Conservation (phyloP, 441 rosid species). For the Bocquillonia castaneifolia region DNA sequence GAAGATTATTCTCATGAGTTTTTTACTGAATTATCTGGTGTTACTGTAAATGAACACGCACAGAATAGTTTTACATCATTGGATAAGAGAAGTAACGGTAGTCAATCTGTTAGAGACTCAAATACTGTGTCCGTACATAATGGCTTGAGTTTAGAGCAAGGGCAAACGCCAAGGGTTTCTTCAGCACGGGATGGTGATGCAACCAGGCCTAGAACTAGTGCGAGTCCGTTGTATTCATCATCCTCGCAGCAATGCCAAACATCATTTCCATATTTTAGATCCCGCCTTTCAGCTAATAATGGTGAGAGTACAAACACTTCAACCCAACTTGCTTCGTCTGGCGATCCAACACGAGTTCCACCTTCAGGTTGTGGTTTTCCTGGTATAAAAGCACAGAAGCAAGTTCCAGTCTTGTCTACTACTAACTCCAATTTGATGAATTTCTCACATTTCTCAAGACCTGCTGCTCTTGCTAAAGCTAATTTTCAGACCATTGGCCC, state of each 20-base stretch:
- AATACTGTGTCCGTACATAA: slow-evolving; percentile 24
- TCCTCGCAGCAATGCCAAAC: slow-evolving; percentile 32
- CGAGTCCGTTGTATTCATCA: slow-evolving; percentile 29
- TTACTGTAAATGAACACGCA: slow-evolving; percentile 42
- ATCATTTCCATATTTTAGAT: slow-evolving; percentile 39
- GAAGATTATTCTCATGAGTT: slow-evolving; percentile 51
- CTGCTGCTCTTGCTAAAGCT: slow-evolving; percentile 48
- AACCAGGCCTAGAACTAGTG: slow-evolving; percentile 27
- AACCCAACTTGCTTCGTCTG: slow-evolving; percentile 20
- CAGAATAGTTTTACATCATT: slow-evolving; percentile 40
- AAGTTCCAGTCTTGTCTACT: slow-evolving; percentile 28
- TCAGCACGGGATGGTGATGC: slow-evolving; percentile 26
- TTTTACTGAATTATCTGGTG: slow-evolving; percentile 55
- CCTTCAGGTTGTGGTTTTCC: slow-evolving; percentile 28
- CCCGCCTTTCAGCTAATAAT: slow-evolving; percentile 32
- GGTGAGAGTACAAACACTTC: slow-evolving; percentile 22
- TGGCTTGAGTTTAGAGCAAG: slow-evolving; percentile 30
- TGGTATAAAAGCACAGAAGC: slow-evolving; percentile 33
- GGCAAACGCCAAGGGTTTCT: slow-evolving; percentile 25
- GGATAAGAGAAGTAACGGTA: slow-evolving; percentile 30
- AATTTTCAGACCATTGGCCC: slow-evolving; percentile 33
- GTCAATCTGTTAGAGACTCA: slow-evolving; percentile 28
- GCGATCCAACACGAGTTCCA: slow-evolving; percentile 22
- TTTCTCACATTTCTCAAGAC: slow-evolving; percentile 71
- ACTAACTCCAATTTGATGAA: slow-evolving; percentile 45